Evolutionary conservation across 2,329 filamentous ascomycete species (phyloP).

Genomic region (Penicillium occitanis): DNA sequence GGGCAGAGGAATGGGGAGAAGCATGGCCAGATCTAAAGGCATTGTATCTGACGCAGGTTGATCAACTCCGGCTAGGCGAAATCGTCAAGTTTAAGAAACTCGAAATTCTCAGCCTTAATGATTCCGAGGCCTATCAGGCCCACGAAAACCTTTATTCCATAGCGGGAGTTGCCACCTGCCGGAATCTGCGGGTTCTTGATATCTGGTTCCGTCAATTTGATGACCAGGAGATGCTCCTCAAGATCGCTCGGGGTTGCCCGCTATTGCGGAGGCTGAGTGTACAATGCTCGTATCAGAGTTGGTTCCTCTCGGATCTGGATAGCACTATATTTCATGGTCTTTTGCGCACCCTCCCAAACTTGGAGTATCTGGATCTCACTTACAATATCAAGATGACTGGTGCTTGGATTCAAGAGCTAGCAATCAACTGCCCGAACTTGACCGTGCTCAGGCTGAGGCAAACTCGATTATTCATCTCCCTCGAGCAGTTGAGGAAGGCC

Average conservation of each 20-base stretch:
- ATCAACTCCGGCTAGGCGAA: not conserved
- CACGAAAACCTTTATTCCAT: not conserved
- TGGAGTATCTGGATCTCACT: not conserved
- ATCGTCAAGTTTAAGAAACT: not conserved
- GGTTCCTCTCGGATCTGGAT: no score
- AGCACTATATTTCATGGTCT: no score
- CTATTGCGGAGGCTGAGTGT: not conserved
- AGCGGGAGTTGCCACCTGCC: not conserved
- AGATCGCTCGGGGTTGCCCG: not conserved
- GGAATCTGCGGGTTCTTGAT: not conserved
- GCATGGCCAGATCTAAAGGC: not conserved
- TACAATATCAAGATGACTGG: not conserved
- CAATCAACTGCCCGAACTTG: not conserved
- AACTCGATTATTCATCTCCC: not conserved
- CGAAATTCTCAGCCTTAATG: not conserved
- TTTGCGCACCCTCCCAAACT: not conserved
- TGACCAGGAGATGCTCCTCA: not conserved
- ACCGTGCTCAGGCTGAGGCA: not conserved
- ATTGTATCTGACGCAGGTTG: not conserved
- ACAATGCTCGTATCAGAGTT: not conserved
- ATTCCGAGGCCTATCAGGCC: not conserved
- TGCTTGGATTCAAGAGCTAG: not conserved
- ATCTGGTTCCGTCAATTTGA: not conserved
- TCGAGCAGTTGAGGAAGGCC: not conserved
- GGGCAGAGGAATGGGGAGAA: not conserved